A percentile compares a stretch with the other conserved stretches of the same genome.
Evolutionary conservation across 2,329 filamentous ascomycete genomes (phyloP).

Genomic region (Penicillium janthinellum): DNA sequence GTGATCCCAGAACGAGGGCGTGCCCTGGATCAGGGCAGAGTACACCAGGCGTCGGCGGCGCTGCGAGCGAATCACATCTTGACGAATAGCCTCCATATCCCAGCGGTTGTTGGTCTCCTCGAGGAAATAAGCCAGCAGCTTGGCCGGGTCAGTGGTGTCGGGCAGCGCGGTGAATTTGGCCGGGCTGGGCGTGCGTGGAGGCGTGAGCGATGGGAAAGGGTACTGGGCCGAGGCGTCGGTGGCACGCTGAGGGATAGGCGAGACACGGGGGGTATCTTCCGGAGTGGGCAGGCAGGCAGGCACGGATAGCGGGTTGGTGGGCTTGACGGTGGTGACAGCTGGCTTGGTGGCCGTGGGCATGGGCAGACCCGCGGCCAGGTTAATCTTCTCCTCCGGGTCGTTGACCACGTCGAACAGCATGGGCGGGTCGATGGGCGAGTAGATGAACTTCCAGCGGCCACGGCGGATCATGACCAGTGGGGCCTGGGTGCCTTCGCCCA

Average conservation of each 20-base stretch:
- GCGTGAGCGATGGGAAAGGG: constrained; percentile 39
- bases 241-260: constrained; percentile 29
- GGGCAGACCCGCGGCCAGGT: constrained; percentile 55
- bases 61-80: constrained; percentile 74
- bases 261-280: constrained; percentile 32
- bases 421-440: constrained; percentile 78
- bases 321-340: constrained; percentile 43
- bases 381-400: constrained; percentile 77
- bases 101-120: constrained; percentile 74
- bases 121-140: constrained; percentile 66
- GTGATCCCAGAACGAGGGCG: constrained; percentile 82
- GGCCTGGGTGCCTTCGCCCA: constrained; percentile 85
- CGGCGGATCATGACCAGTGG: constrained; percentile 94
- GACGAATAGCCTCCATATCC: constrained; percentile 77
- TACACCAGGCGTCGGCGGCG: constrained; percentile 77
- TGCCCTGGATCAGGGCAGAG: constrained; percentile 74
- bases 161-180: constrained; percentile 37
- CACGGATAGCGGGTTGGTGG: constrained; percentile 32
- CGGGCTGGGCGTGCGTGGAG: constrained; percentile 44
- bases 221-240: constrained; percentile 15
- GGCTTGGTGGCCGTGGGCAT: constrained; percentile 20
- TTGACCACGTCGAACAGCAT: constrained; percentile 78
- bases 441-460: constrained; percentile 87
- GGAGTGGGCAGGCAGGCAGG: constrained; percentile 36
- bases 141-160: constrained; percentile 37